Percentiles rank a stretch among this genome's conserved stretches.
Conservation (phyloP, 192 early-diverging fungal genomes). For the Coemansia umbellata region DNA sequence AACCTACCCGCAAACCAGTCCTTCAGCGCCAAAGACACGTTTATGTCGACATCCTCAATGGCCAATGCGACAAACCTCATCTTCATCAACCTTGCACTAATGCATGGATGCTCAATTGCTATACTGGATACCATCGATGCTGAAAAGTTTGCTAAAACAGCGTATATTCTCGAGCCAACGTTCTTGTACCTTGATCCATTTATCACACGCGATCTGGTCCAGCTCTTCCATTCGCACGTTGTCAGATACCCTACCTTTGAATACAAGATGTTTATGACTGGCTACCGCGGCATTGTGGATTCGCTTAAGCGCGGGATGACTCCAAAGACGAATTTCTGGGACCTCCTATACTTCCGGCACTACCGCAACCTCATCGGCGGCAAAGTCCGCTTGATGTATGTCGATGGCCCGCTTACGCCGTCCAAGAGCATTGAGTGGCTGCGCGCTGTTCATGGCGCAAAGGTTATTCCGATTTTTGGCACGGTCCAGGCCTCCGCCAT, state of each 20-base stretch:
- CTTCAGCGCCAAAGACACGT: slow-evolving; percentile 23
- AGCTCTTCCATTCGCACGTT: slow-evolving; percentile 41
- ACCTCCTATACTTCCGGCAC: slow-evolving; percentile 51
- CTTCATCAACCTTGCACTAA: slow-evolving; percentile 32
- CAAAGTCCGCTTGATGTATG: slow-evolving; percentile 33
- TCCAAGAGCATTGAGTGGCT: slow-evolving; percentile 42
- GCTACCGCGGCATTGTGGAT: slow-evolving; percentile 23
- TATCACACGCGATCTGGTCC: slow-evolving; percentile 33
- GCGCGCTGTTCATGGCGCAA: slow-evolving; percentile 35
- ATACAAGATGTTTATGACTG: slow-evolving; percentile 28
- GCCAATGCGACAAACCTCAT: slow-evolving; percentile 25
- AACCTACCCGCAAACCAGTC: slow-evolving; percentile 21
- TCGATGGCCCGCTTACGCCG: slow-evolving; percentile 25
- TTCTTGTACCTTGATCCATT: slow-evolving; percentile 25
- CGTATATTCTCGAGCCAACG: slow-evolving; percentile 36
- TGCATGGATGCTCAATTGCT: slow-evolving; percentile 28
- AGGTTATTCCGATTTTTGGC: slow-evolving; percentile 44
- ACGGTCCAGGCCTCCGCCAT: slow-evolving; percentile 13
- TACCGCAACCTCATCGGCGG: slow-evolving; percentile 50
- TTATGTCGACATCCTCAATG: slow-evolving; percentile 32
- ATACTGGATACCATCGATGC: slow-evolving; percentile 36
- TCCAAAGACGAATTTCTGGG: slow-evolving; percentile 32
- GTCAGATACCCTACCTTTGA: slow-evolving; percentile 42
- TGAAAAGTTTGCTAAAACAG: slow-evolving; percentile 27
- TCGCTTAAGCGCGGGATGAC: slow-evolving; percentile 39